Conservation (phyloP, 257 asterid species). For the Solanum etuberosum region DNA sequence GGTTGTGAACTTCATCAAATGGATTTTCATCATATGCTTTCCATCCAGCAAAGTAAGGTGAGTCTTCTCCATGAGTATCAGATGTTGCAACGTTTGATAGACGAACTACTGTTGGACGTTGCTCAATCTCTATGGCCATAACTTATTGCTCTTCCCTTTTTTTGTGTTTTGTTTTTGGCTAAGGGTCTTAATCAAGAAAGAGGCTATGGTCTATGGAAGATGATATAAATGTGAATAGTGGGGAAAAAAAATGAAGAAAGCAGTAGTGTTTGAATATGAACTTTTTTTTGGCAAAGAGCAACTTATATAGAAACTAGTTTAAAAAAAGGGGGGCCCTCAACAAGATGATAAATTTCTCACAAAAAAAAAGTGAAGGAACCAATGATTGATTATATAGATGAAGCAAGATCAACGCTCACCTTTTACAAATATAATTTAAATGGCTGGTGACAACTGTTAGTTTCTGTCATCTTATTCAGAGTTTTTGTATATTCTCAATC, state of each 20-base stretch:
- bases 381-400: constrained; percentile 30
- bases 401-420: constrained; percentile 22
- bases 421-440: neutral
- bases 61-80: constrained; percentile 77
- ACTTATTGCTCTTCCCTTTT: too few relatives aligned
- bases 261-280: neutral
- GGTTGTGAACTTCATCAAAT: constrained; percentile 42
- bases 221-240: too few relatives aligned
- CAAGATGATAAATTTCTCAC: neutral
- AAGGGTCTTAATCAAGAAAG: too few relatives aligned
- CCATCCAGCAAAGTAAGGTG: constrained; percentile 93
- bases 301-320: neutral
- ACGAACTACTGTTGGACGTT: constrained; percentile 3
- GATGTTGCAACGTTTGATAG: constrained; percentile 55
- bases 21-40: constrained; percentile 81
- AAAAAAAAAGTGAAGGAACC: neutral
- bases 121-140: constrained; percentile 33
- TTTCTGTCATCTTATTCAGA: constrained; percentile 30
- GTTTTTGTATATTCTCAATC: constrained; percentile 28
- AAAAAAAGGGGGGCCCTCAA: constrained; percentile 25
- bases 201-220: neutral
- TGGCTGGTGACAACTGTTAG: constrained; percentile 54
- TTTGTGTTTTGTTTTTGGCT: too few relatives aligned
- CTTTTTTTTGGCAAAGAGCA: neutral
- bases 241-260: neutral